Base-by-base conservation (phyloP, 306 rosid genomes). In the Sphenostylis stenocarpa region DNA sequence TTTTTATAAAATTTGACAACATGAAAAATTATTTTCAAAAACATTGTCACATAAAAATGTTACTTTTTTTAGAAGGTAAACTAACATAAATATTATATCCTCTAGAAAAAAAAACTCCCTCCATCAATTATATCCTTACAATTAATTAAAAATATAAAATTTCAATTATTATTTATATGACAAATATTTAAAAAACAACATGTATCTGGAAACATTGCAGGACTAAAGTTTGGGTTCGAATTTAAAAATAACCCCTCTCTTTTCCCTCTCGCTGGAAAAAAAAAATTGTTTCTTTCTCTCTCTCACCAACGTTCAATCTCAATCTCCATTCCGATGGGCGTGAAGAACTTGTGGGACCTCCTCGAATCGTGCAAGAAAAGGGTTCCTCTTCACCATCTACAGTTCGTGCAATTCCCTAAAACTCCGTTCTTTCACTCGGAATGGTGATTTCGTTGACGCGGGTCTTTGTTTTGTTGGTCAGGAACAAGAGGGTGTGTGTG, bases 351-450 rank as follows among this genome's bases (percentile, higher is more conserved):
- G 38, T 90, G 97, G 97, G 97, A 92, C 63, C 63, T 92, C 31
- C 80, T 92, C 20, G 97, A 92, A 81, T 87, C 96, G 17, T 90
- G 97, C 97, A 92, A 88, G 94, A 92, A 88, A 82, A 90, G 87
- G 58, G 85, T 88, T 69, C 96, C 97, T 43, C 92, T 92, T 52
- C 89, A 88, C 68, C 84, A 81, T 73, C 90, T 92, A 52, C 93
- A 80, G 96, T 92, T 34, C 66, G 83, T 73, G 14, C 15, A 31
- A 5, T 2, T 52, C 17, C 36, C 64, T n/a, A 36, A 52, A 72
- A 34, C 66, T 38, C 17, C n/a, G 61, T 55, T 78, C 23, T 56
- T 43, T 70, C 4, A 3, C 2, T 39, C 38, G 1, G 60, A 68
- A 26, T 69, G n/a, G 67, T 5, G 51, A 65, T 28, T 6, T 14